Percentiles rank a stretch among this genome's conserved stretches.
Conservation (phyloP, 768 basidiomycete species). For the Suillus subluteus region DNA sequence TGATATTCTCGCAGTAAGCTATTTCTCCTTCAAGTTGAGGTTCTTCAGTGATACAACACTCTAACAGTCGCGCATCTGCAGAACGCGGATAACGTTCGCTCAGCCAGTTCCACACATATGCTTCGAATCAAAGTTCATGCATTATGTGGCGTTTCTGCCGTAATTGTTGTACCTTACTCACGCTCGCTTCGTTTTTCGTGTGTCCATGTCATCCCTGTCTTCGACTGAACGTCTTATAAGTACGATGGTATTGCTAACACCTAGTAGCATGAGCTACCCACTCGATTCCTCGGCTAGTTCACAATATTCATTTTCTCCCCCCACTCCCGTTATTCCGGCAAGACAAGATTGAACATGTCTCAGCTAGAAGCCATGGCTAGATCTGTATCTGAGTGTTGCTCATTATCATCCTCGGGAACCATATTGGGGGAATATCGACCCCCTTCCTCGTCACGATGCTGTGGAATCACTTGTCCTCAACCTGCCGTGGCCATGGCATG, state of each 20-base stretch:
- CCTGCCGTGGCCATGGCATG: no score
- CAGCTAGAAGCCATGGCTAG: neutral
- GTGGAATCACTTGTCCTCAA: neutral
- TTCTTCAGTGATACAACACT: neutral
- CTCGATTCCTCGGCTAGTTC: neutral
- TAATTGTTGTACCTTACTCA: slow-evolving; percentile 12
- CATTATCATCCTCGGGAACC: neutral
- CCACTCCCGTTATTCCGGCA: neutral
- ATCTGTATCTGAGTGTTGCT: neutral
- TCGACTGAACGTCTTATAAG: neutral
- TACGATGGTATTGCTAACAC: neutral
- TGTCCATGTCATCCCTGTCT: neutral
- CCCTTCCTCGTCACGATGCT: neutral
- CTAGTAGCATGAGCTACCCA: neutral
- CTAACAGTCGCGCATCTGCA: neutral
- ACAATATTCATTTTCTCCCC: neutral
- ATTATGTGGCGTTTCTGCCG: neutral
- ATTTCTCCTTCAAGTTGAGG: neutral
- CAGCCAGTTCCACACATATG: neutral
- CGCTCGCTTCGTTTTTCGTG: neutral
- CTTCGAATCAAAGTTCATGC: neutral
- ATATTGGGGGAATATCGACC: neutral
- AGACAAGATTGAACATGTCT: neutral
- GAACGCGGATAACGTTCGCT: slow-evolving; percentile 1
- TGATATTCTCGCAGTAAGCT: neutral